Evolutionary conservation across 768 basidiomycete species (phyloP), one percentile per base, ranked within the genome.

Genomic region (Chalciporus chontae): DNA sequence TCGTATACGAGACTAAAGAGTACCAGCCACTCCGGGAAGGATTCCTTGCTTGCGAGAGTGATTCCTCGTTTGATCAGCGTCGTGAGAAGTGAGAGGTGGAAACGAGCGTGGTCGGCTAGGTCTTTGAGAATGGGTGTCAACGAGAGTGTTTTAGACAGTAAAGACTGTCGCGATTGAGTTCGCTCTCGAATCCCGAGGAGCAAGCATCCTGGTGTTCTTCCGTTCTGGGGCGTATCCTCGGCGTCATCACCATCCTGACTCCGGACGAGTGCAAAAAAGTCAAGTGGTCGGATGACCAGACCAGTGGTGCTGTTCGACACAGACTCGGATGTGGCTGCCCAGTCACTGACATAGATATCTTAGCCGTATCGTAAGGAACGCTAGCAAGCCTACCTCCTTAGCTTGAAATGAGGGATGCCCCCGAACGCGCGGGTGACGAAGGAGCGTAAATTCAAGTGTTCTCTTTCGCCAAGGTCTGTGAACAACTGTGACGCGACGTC

Each of bases 1-100:
- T 59, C 62, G 17, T 55, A 64, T n/a, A 53, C 7, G 41, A 66
- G 54, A 14, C 60, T 60, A 27, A 67, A 64, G 9, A 62, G 40
- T 0, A 65, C 44, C 21, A 65, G 38, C 65, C 64, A 62, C 40
- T 67, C 62, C 13, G 64, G 64, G 43, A 60, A 54, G 39, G 48
- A 17, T 38, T 27, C 26, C 1, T 40, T 23, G 36, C 21, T 34
- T 13, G 37, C 3, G 19, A 21, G 39, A 39, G 19, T 15, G 7
- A 27, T 3, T 7, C 8, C 36, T 40, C 29, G 31, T 5, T 45
- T 42, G n/a, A 52, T 46, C 40, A 45, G 37, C 36, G 43, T 42
- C 5, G 47, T 29, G 37, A 66, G 56, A 38, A n/a, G 43, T 19
- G 50, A 29, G 19, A 59, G 57, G 40, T 64, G 50, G 36, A 18